phyloP scores from a whole-genome alignment of 306 rosid genomes.

The Delonix regia region DNA sequence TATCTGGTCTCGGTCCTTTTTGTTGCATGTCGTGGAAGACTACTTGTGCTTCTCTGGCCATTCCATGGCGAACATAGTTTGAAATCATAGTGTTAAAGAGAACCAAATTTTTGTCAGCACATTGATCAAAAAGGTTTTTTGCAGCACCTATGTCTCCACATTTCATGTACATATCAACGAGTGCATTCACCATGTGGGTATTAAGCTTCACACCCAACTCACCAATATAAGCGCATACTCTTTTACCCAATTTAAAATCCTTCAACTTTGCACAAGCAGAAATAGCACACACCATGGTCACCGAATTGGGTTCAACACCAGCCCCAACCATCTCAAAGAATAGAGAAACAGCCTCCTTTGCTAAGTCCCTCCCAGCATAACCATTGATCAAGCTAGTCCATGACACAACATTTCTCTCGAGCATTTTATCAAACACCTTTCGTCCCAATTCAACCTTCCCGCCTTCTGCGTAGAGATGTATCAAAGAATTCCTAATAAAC shows the following conservation, averaged over 20 bases:
- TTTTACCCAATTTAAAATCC: slow-evolving; percentile 64
- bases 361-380: slow-evolving; percentile 50
- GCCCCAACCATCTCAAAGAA: slow-evolving; percentile 71
- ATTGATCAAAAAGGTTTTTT: slow-evolving; percentile 51
- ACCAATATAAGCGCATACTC: slow-evolving; percentile 46
- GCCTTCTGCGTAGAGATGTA: slow-evolving; percentile 65
- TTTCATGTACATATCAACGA: slow-evolving; percentile 81
- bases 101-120: slow-evolving; percentile 63
- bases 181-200: slow-evolving; percentile 62
- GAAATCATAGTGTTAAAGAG: slow-evolving; percentile 81
- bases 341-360: slow-evolving; percentile 65
- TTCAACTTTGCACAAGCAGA: slow-evolving; percentile 85
- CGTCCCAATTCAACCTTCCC: slow-evolving; percentile 54
- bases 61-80: slow-evolving; percentile 59
- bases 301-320: slow-evolving; percentile 58
- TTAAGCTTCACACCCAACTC: slow-evolving; percentile 59
- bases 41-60: slow-evolving; percentile 52
- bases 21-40: slow-evolving; percentile 55
- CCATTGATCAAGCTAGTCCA: slow-evolving; percentile 93
- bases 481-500: slow-evolving; percentile 66
- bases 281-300: slow-evolving; percentile 71
- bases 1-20: slow-evolving; percentile 60
- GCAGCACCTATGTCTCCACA: slow-evolving; percentile 65
- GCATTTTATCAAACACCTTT: slow-evolving; percentile 76
- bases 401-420: slow-evolving; percentile 76